Base-by-base conservation (phyloP, 257 asterid species). In the Solanum pimpinellifolium region DNA sequence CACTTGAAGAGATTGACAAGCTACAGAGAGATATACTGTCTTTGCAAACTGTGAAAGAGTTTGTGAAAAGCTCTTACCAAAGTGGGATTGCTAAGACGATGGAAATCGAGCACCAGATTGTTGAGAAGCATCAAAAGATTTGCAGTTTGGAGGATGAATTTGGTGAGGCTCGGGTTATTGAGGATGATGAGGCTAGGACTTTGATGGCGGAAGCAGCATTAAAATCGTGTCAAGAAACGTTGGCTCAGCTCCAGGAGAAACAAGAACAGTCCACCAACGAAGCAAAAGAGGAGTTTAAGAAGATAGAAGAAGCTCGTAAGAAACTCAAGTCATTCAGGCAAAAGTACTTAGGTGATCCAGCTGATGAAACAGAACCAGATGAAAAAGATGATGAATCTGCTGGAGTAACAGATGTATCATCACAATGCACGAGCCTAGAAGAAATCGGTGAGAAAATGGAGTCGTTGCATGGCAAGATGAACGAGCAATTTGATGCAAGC, bases 201-300 rank as follows among this genome's bases (percentile, higher is more conserved):
- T 83, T 97, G 72, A 97, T 97, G 99, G 98, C 99, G 4, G 98
- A 94, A 92, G 90, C 98, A 0, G 99, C 99, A 1, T 86, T 97
- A 5, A 94, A 92, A 82, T 94, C 99, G 1, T 97, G 99, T 66
- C 96, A 93, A 83, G 96, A 95, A n/a, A 92, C 98, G 2, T 81
- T 97, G 85, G 52, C 92, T 42, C 87, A 86, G 35, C 89, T 97
- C 89, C 93, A 93, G 88, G 96, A 93, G 88, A 93, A 93, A 87
- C 98, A 95, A 85, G 92, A 89, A 11, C 90, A 78, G 27, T 92
- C 93, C 1, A 84, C 87, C 1, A 74, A 44, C 46, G 97, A 93
- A 35, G 97, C 99, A 4, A 77, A 25, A 39, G 93, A 93, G 65
- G 98, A 93, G 88, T 87, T 65, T 90, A 86, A 89, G 86, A 95